Evolutionary conservation across 352 stramenopile genomes (phyloP).

Genomic region (Blastocystis sp.): DNA sequence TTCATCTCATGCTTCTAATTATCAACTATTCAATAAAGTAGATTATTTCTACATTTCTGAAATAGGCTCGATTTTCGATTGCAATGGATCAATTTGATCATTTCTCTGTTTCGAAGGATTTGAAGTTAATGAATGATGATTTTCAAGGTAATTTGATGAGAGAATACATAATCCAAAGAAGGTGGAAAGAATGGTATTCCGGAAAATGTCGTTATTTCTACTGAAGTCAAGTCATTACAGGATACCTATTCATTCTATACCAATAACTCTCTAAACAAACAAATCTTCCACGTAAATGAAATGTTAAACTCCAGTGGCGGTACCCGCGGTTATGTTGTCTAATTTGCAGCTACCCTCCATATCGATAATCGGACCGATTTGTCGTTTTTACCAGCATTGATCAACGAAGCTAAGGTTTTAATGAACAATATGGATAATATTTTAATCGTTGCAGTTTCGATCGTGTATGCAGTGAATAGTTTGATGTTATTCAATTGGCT

Average conservation of each 20-base stretch:
- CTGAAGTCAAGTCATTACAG: background rate
- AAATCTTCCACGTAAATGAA: conserved; percentile 61
- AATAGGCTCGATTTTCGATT: conserved; percentile 61
- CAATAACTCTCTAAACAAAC: conserved; percentile 12
- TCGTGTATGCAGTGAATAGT: conserved; percentile 19
- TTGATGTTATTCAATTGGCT: conserved; percentile 39
- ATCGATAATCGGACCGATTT: conserved; percentile 49
- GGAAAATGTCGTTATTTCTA: background rate
- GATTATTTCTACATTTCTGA: background rate
- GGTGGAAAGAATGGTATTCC: background rate
- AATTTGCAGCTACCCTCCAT: conserved; percentile 37
- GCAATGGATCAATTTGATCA: conserved; percentile 47
- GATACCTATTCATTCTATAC: conserved; percentile 29
- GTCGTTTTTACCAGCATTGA: conserved; percentile 13
- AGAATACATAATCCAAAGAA: background rate
- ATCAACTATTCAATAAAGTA: conserved; percentile 11
- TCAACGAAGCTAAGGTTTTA: conserved; percentile 46
- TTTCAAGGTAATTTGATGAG: background rate
- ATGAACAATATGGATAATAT: conserved; percentile 58
- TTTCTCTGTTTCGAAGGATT: background rate
- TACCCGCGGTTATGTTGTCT: background rate
- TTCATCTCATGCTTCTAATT: background rate
- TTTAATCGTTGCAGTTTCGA: background rate
- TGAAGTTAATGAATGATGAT: background rate
- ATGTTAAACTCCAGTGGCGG: background rate